phyloP scores from a whole-genome alignment of 78 protist genomes.

The Dictyostelium citrinum region DNA sequence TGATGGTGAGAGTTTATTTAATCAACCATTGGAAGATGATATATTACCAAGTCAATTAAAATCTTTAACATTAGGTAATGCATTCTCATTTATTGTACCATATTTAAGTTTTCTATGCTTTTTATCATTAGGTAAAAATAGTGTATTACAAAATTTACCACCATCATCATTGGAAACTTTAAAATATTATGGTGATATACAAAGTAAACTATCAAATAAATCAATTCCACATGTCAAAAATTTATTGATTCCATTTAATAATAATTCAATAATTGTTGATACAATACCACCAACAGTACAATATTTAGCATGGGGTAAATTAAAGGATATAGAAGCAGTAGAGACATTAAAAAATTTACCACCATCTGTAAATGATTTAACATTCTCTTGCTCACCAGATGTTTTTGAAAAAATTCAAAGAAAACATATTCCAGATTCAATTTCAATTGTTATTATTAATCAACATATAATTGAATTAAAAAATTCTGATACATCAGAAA shows the following conservation, averaged over 20 bases:
- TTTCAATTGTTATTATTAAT: not conserved
- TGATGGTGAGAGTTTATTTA: not conserved
- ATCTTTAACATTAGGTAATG: not conserved
- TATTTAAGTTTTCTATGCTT: not conserved
- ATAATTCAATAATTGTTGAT: not conserved
- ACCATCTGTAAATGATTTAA: not conserved
- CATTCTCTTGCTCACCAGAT: not conserved
- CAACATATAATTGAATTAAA: not conserved
- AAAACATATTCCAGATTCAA: not conserved
- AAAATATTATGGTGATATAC: not conserved
- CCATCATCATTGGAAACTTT: not conserved
- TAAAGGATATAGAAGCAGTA: not conserved
- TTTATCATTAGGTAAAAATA: not conserved
- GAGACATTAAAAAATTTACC: not conserved
- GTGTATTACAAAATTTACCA: not conserved
- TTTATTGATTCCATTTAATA: not conserved
- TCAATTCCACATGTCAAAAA: not conserved
- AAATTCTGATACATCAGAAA: not conserved
- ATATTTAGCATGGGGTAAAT: not conserved
- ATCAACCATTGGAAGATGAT: not conserved
- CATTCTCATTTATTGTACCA: not conserved
- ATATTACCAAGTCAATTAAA: not conserved
- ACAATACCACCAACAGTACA: not conserved
- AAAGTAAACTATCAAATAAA: not conserved
- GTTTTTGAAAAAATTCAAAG: not conserved